Evolutionary conservation across 352 stramenopile genomes (phyloP).

Genomic region (Globisporangium rhizosaccharum): DNA sequence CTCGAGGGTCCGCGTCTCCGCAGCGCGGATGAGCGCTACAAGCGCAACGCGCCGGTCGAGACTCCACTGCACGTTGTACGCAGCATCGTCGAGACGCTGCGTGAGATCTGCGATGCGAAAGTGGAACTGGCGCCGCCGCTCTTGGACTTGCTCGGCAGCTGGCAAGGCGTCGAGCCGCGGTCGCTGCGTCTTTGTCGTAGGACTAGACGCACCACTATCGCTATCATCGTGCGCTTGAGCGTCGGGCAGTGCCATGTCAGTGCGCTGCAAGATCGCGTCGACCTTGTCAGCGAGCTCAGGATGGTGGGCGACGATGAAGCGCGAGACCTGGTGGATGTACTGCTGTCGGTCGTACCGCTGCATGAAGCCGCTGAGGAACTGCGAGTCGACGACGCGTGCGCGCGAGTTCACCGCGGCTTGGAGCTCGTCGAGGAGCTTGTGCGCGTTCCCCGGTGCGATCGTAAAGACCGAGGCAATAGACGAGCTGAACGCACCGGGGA

Average conservation of each 20-base stretch:
- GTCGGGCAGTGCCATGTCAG: slow-evolving; percentile 1
- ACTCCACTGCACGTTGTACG: slow-evolving; percentile 81
- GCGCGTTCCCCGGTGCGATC: slow-evolving; percentile 58
- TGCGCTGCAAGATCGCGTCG: slow-evolving; percentile 33
- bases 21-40: slow-evolving; percentile 57
- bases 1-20: slow-evolving; percentile 64
- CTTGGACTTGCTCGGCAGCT: slow-evolving; percentile 39
- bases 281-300: slow-evolving; percentile 47
- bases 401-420: slow-evolving; percentile 72
- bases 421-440: slow-evolving; percentile 66
- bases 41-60: slow-evolving; percentile 62
- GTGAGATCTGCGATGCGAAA: slow-evolving; percentile 64
- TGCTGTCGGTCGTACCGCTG: slow-evolving; percentile 68
- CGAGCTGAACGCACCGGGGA: slow-evolving; percentile 43
- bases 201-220: neutral
- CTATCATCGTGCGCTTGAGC: neutral
- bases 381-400: slow-evolving; percentile 61
- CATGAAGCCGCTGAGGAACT: slow-evolving; percentile 78
- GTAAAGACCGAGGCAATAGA: slow-evolving; percentile 54
- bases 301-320: slow-evolving; percentile 52
- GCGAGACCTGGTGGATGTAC: slow-evolving; percentile 64
- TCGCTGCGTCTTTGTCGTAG: slow-evolving; percentile 10
- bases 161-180: slow-evolving; percentile 41
- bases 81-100: slow-evolving; percentile 42
- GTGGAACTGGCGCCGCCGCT: slow-evolving; percentile 68